phyloP scores from a whole-genome alignment of 768 basidiomycete species.

The Leccinum uliginosum region DNA sequence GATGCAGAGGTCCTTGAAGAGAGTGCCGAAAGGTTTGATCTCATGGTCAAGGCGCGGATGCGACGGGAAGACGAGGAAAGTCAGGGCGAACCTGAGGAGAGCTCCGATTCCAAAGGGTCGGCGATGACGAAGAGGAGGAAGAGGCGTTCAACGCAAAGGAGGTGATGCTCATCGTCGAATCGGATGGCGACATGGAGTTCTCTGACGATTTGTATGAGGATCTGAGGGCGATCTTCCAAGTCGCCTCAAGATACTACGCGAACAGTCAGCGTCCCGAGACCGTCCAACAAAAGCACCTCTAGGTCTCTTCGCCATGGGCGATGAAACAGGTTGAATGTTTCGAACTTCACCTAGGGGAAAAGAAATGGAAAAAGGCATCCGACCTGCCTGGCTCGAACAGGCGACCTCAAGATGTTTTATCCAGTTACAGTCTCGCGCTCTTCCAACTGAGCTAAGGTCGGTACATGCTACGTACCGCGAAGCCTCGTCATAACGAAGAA shows the following conservation, averaged over 20 bases:
- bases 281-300: conserved; percentile 56
- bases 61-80: conserved; percentile 44
- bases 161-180: conserved; percentile 36
- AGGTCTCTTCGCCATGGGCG: no score
- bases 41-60: conserved; percentile 51
- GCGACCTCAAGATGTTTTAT: conserved; percentile 48
- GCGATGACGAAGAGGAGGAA: conserved; percentile 35
- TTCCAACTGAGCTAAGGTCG: conserved; percentile 43
- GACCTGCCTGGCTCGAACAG: conserved; percentile 62
- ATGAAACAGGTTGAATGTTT: no score
- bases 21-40: conserved; percentile 52
- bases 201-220: conserved; percentile 30
- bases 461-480: neutral
- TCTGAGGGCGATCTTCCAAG: conserved; percentile 32
- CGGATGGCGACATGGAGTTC: conserved; percentile 19
- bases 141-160: conserved; percentile 44
- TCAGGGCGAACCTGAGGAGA: conserved; percentile 20
- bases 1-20: conserved; percentile 50
- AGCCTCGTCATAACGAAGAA: neutral
- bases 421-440: conserved; percentile 45
- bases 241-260: conserved; percentile 33
- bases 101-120: conserved; percentile 25
- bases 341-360: no score
- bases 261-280: conserved; percentile 15
- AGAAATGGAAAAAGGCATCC: conserved; percentile 25